These are phyloP conservation scores for Pseudonitzschia multiseries DNA, from an alignment of 108 stramenopile species.

Conservation along the genomic window DNA sequence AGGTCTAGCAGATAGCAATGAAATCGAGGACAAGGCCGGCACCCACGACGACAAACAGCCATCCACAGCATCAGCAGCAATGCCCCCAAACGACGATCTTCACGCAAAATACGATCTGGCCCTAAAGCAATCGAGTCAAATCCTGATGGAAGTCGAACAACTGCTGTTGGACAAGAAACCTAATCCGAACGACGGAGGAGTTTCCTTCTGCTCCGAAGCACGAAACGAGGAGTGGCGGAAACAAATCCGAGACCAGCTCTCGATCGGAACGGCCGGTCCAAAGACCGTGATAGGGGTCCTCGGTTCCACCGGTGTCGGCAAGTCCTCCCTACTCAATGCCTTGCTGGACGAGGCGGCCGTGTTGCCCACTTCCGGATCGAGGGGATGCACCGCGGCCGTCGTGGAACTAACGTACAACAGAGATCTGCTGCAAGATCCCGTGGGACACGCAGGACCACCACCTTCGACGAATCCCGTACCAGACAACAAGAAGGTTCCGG, in stretches of 20 bases:
- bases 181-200: not conserved
- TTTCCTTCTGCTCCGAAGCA: not conserved
- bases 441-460: not conserved
- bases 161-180: not conserved
- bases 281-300: not conserved
- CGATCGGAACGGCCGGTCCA: not conserved
- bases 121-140: not conserved
- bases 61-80: not conserved
- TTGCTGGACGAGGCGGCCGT: conserved; percentile 54
- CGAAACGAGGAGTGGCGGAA: not conserved
- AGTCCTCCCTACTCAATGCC: conserved; percentile 39
- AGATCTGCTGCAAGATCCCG: conserved; percentile 13
- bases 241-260: not conserved
- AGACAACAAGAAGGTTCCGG: conserved; percentile 18
- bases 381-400: conserved; percentile 53
- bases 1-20: not conserved
- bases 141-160: not conserved
- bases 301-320: conserved; percentile 16
- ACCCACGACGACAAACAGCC: not conserved
- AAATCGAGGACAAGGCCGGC: not conserved
- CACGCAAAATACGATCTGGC: conserved; percentile 1
- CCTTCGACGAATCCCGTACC: not conserved
- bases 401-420: conserved; percentile 42
- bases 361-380: conserved; percentile 45
- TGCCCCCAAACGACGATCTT: not conserved